Conservation (phyloP, 2,329 filamentous ascomycete genomes). For the Akanthomyces muscarius region DNA sequence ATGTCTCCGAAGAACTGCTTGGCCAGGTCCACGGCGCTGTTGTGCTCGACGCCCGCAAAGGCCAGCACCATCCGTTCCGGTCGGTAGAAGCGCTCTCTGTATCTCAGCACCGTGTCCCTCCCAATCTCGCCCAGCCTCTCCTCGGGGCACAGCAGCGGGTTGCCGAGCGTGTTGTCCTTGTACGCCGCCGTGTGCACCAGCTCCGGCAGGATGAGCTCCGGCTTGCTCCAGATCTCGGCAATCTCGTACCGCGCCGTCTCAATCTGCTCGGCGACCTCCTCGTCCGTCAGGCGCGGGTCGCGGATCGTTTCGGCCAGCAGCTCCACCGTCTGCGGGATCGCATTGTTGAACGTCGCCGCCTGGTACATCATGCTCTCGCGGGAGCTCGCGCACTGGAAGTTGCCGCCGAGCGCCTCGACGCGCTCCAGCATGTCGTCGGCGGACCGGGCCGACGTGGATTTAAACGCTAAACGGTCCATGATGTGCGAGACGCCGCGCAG, state of each 20-base stretch:
- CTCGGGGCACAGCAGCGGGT: conserved; percentile 85
- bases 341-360: conserved; percentile 92
- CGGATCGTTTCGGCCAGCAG: conserved; percentile 92
- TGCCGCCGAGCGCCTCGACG: conserved; percentile 84
- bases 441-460: conserved; percentile 68
- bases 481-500: conserved; percentile 92
- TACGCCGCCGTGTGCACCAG: conserved; percentile 93
- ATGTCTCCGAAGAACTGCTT: conserved; percentile 92
- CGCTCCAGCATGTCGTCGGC: conserved; percentile 84
- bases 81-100: conserved; percentile 77
- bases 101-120: conserved; percentile 67
- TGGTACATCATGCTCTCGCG: conserved; percentile 98
- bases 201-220: conserved; percentile 91
- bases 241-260: conserved; percentile 94
- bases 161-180: conserved; percentile 92
- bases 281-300: conserved; percentile 76
- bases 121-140: conserved; percentile 76
- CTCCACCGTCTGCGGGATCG: conserved; percentile 75
- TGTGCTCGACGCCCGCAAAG: conserved; percentile 86
- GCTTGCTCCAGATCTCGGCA: conserved; percentile 95
- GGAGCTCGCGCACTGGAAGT: conserved; percentile 94
- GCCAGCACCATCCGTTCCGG: conserved; percentile 92
- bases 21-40: conserved; percentile 71
- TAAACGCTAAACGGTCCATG: conserved; percentile 93
- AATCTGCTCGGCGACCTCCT: conserved; percentile 82